Evolutionary conservation across 805 yeast species (phyloP).

Genomic region (Candida maris): DNA sequence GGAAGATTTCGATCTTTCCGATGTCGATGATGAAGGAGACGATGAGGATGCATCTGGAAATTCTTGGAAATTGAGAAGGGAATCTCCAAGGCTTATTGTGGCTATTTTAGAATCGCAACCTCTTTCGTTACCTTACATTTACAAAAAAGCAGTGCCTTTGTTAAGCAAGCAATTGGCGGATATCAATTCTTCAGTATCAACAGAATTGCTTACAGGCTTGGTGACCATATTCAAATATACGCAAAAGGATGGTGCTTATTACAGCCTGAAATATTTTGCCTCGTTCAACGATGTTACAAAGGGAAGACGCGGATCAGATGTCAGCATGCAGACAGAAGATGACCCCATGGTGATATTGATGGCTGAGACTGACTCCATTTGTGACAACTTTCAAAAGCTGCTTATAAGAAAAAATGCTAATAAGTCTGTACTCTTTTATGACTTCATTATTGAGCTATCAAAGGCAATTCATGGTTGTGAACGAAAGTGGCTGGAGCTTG

Average conservation of each 20-base stretch:
- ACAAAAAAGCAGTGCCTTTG: slow-evolving; percentile 28
- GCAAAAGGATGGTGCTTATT: slow-evolving; percentile 29
- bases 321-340: slow-evolving; percentile 33
- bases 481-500: slow-evolving; percentile 15
- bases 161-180: slow-evolving; percentile 39
- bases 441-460: slow-evolving; percentile 25
- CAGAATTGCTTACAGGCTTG: slow-evolving; percentile 45
- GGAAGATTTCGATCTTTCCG: slow-evolving; percentile 39
- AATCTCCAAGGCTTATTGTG: slow-evolving; percentile 42
- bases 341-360: slow-evolving; percentile 27
- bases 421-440: slow-evolving; percentile 20
- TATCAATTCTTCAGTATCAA: slow-evolving; percentile 46
- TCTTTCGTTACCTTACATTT: slow-evolving; percentile 32
- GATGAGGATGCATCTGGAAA: slow-evolving; percentile 35
- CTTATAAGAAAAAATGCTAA: slow-evolving; percentile 13
- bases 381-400: slow-evolving; percentile 17
- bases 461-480: slow-evolving; percentile 26
- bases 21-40: slow-evolving; percentile 46
- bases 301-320: slow-evolving; percentile 35
- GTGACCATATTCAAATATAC: slow-evolving; percentile 36
- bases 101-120: slow-evolving; percentile 39
- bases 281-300: slow-evolving; percentile 19
- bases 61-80: slow-evolving; percentile 62
- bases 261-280: slow-evolving; percentile 25
- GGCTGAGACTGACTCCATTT: slow-evolving; percentile 10